Conservation (phyloP, 306 rosid genomes). For the Lupinus albus region DNA sequence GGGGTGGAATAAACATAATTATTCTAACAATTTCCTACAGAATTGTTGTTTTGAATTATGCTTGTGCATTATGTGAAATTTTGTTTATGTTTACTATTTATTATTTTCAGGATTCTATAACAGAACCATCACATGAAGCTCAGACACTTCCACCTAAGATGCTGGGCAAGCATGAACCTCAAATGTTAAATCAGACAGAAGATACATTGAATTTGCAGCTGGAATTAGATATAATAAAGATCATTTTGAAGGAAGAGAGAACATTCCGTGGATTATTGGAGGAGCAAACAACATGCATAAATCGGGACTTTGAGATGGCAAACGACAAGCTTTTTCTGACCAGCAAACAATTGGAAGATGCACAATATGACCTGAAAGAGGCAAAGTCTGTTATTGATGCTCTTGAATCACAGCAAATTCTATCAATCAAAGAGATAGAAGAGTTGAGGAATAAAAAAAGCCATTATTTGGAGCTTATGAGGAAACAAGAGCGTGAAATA, state of each 20-base stretch:
- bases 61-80: constrained; percentile 3
- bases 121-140: constrained; percentile 38
- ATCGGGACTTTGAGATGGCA: constrained; percentile 55
- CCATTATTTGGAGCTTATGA: constrained; percentile 55
- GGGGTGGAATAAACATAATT: neutral
- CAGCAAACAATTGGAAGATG: constrained; percentile 56
- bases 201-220: constrained; percentile 74
- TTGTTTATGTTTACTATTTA: constrained; percentile 21
- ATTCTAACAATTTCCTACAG: neutral
- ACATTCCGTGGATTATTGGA: constrained; percentile 55
- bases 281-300: constrained; percentile 56
- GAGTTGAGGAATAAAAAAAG: constrained; percentile 60
- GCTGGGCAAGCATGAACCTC: constrained; percentile 44
- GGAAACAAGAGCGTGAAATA: constrained; percentile 63
- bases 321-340: constrained; percentile 49
- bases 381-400: constrained; percentile 75
- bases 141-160: constrained; percentile 45
- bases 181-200: constrained; percentile 55
- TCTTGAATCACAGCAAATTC: constrained; percentile 76
- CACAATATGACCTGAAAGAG: constrained; percentile 56
- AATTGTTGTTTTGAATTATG: neutral
- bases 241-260: constrained; percentile 81
- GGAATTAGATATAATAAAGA: constrained; percentile 78
- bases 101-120: constrained; percentile 47
- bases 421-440: constrained; percentile 75